Percentiles rank a stretch among this genome's conserved stretches.
phyloP scores from a whole-genome alignment of 768 basidiomycete genomes.

The Naganishia antarctica region DNA sequence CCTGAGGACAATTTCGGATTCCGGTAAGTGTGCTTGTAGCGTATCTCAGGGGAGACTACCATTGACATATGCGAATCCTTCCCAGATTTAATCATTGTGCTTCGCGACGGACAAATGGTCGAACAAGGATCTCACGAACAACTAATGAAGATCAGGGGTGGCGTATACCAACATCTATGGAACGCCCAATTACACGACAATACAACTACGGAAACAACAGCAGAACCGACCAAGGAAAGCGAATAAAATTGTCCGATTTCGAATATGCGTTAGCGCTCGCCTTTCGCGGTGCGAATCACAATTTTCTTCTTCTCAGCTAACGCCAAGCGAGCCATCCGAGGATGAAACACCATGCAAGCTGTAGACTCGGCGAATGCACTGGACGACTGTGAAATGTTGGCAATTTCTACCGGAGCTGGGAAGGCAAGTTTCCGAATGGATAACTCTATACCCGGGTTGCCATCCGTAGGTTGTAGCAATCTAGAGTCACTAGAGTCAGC shows the following conservation, averaged over 20 bases:
- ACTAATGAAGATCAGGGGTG: slow-evolving; percentile 61
- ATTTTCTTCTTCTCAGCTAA: slow-evolving; percentile 20
- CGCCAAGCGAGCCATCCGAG: slow-evolving; percentile 3
- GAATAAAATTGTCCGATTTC: neutral
- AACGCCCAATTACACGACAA: slow-evolving; percentile 41
- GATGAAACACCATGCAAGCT: slow-evolving; percentile 25
- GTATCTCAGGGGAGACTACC: neutral
- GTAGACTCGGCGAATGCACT: neutral
- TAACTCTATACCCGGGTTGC: slow-evolving; percentile 1
- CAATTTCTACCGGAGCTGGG: slow-evolving; percentile 18
- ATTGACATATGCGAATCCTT: slow-evolving; percentile 26
- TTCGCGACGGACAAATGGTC: slow-evolving; percentile 80
- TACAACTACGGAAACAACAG: neutral
- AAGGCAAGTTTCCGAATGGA: slow-evolving; percentile 16
- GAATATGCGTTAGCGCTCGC: neutral
- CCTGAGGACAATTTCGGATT: slow-evolving; percentile 79
- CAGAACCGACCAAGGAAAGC: neutral
- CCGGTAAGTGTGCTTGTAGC: slow-evolving; percentile 56
- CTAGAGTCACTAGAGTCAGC: neutral
- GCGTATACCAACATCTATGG: slow-evolving; percentile 50
- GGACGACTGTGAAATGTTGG: slow-evolving; percentile 1
- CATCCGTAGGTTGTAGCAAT: neutral
- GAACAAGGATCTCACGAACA: slow-evolving; percentile 93
- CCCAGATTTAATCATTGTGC: slow-evolving; percentile 83
- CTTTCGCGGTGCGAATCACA: slow-evolving; percentile 3